Evolutionary conservation across 1,284 basidiomycete species (phyloP).

Genomic region (Sanghuangporus baumii): DNA sequence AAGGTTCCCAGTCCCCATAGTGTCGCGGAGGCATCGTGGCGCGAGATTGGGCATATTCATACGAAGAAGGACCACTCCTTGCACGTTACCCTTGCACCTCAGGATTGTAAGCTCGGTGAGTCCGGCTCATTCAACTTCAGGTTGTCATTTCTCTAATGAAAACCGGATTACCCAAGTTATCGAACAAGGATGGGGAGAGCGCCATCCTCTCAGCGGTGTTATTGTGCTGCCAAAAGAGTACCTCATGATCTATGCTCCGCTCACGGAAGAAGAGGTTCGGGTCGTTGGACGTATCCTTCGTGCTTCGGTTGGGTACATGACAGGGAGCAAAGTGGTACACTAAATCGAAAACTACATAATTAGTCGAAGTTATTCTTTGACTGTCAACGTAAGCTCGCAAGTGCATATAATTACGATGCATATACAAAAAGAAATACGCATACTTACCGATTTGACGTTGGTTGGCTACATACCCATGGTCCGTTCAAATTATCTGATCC

Average conservation of each 20-base stretch:
- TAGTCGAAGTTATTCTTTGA: too few relatives aligned
- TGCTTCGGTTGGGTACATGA: slow-evolving; percentile 20
- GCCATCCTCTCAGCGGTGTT: slow-evolving; percentile 23
- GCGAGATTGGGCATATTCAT: slow-evolving; percentile 25
- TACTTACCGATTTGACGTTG: too few relatives aligned
- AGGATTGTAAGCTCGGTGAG: slow-evolving; percentile 24
- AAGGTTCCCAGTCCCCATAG: slow-evolving; percentile 16
- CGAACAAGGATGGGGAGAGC: slow-evolving; percentile 25
- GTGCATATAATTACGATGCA: too few relatives aligned
- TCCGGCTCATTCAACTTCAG: background rate
- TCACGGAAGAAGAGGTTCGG: slow-evolving; percentile 22
- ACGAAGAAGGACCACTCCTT: slow-evolving; percentile 22
- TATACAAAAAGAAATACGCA: too few relatives aligned
- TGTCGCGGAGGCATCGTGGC: slow-evolving; percentile 16
- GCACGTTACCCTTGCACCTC: slow-evolving; percentile 23
- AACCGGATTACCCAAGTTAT: slow-evolving; percentile 19
- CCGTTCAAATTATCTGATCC: too few relatives aligned
- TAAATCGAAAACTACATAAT: background rate
- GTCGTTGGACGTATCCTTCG: slow-evolving; percentile 23
- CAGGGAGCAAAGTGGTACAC: background rate
- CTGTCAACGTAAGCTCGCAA: too few relatives aligned
- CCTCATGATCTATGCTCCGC: slow-evolving; percentile 25
- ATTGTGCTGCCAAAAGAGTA: slow-evolving; percentile 22
- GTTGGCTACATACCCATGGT: too few relatives aligned
- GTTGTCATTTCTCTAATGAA: too few relatives aligned